phyloP scores from a whole-genome alignment of 2,329 filamentous ascomycete species.

The Sporothrix sp. region DNA sequence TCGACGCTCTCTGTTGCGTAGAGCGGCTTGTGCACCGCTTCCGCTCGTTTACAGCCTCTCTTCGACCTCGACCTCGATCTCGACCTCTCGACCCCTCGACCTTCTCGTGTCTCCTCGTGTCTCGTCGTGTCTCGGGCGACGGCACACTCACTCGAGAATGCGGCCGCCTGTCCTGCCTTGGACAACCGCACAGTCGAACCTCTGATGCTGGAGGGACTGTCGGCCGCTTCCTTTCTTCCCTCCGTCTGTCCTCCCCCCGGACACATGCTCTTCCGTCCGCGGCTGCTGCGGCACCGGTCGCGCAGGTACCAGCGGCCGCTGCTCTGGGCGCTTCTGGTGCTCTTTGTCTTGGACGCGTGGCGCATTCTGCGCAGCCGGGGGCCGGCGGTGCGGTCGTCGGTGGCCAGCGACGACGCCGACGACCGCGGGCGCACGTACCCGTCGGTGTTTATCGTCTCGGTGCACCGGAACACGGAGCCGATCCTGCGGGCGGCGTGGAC shows the following conservation, averaged over 20 bases:
- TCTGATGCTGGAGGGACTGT: too few relatives aligned
- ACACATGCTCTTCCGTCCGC: constrained; percentile 27
- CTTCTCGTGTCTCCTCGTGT: too few relatives aligned
- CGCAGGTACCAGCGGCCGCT: constrained; percentile 26
- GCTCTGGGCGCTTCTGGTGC: constrained; percentile 23
- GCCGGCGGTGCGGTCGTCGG: constrained; percentile 8
- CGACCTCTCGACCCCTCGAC: too few relatives aligned
- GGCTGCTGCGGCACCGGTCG: constrained; percentile 23
- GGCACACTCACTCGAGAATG: constrained; percentile 2
- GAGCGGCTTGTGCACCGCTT: too few relatives aligned
- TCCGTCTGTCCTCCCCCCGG: background rate
- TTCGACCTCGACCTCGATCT: background rate
- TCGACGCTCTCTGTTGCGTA: too few relatives aligned
- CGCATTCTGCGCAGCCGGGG: constrained; percentile 13
- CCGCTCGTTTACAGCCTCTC: background rate
- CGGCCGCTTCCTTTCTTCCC: background rate
- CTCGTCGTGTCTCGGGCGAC: background rate
- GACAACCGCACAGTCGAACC: too few relatives aligned
- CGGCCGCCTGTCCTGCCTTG: background rate
- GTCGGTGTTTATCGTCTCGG: constrained; percentile 53
- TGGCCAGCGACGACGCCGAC: background rate
- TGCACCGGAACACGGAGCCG: constrained; percentile 56
- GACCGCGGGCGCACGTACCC: constrained; percentile 20
- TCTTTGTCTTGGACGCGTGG: constrained; percentile 27
- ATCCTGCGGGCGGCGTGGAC: constrained; percentile 53